Evolutionary conservation across 495 filamentous ascomycete species (phyloP), one percentile per base, ranked within the genome.

Genomic region (Jackrogersella multiformis): DNA sequence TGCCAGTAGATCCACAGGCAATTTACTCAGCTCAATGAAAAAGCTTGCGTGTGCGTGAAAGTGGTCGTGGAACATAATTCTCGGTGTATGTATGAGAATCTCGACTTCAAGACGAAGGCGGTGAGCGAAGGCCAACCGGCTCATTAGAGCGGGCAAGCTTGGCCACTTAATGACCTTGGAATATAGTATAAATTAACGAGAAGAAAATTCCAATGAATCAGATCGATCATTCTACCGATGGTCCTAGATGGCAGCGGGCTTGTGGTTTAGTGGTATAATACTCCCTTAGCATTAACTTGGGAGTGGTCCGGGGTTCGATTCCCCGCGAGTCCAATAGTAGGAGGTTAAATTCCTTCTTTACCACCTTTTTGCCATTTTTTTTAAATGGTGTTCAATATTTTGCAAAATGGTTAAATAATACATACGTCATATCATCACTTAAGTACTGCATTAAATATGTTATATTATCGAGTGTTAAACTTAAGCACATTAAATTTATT

Each of bases 221-320:
- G 24, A 64, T 64, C 54, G 13, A 16, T 8, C 9, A 24, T n/a
- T 13, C 3, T 23, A n/a, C 5, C 6, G 0, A 30, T 15, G 18
- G 1, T 24, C 10, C 20, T 5, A 23, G 41, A 3, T 48, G 10
- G 24, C 9, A 18, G 5, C 20, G 66, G 66, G 66, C 66, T 69
- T 64, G 66, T 69, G 66, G 66, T 69, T 69, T 69, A 69, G 66
- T 69, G 66, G 66, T 69, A 69, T 69, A 69, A 69, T 69, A 69
- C 66, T 64, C 66, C 60, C 66, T 69, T 69, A 69, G 66, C 66
- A 69, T n/a, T 80, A 76, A 75, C 75, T 78, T 82, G 75, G 78
- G 77, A 76, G 80, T 80, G 78, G 79, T 82, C 79, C 78, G 76
- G 80, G 81, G 78, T 83, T 83, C 81, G 79, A 83, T 82, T 83